Evolutionary conservation across 306 rosid genomes (phyloP).

Genomic region (Geum urbanum): DNA sequence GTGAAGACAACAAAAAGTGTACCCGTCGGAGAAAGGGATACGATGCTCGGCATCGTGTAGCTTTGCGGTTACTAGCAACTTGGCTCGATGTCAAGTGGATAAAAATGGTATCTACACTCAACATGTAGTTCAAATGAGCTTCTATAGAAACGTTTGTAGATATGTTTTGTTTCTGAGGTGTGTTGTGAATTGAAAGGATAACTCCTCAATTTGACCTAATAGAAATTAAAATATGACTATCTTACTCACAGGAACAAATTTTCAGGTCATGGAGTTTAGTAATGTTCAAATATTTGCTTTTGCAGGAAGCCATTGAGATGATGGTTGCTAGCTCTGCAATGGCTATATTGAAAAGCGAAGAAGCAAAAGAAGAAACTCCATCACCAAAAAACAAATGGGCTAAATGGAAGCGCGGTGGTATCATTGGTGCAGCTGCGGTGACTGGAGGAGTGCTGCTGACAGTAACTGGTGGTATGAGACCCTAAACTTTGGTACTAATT

Average conservation of each 20-base stretch:
- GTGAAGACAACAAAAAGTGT: constrained; percentile 43
- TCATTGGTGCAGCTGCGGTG: constrained; percentile 92
- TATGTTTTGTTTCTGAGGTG: constrained; percentile 13
- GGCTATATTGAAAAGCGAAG: constrained; percentile 64
- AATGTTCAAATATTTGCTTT: constrained; percentile 30
- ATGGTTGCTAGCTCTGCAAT: constrained; percentile 89
- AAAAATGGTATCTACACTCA: constrained; percentile 59
- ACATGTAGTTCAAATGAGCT: constrained; percentile 16
- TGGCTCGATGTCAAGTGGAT: constrained; percentile 89
- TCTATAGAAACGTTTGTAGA: constrained; percentile 5
- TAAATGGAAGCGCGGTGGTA: constrained; percentile 91
- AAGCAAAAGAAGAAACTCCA: constrained; percentile 44
- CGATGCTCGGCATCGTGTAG: constrained; percentile 86
- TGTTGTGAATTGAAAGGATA: constrained; percentile 11
- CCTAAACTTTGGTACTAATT: constrained; percentile 10
- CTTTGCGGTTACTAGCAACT: constrained; percentile 64
- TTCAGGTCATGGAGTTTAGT: constrained; percentile 8
- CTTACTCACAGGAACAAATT: neutral
- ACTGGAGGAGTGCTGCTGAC: constrained; percentile 93
- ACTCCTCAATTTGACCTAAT: constrained; percentile 2
- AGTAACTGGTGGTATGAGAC: constrained; percentile 78
- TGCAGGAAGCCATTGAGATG: constrained; percentile 88
- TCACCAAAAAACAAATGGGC: constrained; percentile 61
- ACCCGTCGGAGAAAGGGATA: constrained; percentile 68
- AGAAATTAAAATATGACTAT: neutral